Evolutionary conservation across 78 protist species (phyloP), one percentile per base, ranked within the genome.

Genomic region (Monocercomonoides exilis): DNA sequence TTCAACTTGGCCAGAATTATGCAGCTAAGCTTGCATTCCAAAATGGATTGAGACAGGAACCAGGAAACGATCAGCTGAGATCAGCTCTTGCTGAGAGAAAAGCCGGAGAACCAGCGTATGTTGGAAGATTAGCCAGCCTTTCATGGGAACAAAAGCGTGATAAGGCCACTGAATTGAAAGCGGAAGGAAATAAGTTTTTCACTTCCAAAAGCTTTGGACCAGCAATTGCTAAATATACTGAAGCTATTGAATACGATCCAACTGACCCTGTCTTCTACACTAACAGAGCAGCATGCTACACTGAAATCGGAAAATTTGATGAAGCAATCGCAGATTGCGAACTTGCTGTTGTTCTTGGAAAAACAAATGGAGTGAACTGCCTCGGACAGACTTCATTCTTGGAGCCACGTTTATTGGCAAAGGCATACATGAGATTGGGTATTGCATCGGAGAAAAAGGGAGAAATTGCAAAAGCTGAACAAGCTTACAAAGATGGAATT

Each of bases 1-100:
- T 33, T 32, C n/a, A 79, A 21, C 5, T 79, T 33, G 82, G 82
- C 11, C 82, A 79, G 82, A 6, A 33, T 6, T 79, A 79, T 21
- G 4, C 6, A 4, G 82, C 82, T 6, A 6, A 21, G 6, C 4
- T 79, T 79, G 82, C 82, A 4, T 79, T 33, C 82, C 6, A 6
- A 6, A 79, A 79, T 6, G 82, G 82, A 6, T 21, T 79, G 82
- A 32, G 42, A 4, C 4, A 79, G 11, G 82, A 79, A 33, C 82
- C 82, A 33, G 82, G 82, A 33, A 79, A 79, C 21, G 5, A 79
- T 41, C 45, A 79, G 36, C 6, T 79, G 45, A 6, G 21, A 21
- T 33, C 82, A 38, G 82, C 82, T 79, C 82, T 79, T 79, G 82
- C 82, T 79, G 82, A 6, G 70, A 54, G 70, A 21, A 54, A 54